phyloP scores from a whole-genome alignment of 108 stramenopile species.

The Licmophora abbreviata region DNA sequence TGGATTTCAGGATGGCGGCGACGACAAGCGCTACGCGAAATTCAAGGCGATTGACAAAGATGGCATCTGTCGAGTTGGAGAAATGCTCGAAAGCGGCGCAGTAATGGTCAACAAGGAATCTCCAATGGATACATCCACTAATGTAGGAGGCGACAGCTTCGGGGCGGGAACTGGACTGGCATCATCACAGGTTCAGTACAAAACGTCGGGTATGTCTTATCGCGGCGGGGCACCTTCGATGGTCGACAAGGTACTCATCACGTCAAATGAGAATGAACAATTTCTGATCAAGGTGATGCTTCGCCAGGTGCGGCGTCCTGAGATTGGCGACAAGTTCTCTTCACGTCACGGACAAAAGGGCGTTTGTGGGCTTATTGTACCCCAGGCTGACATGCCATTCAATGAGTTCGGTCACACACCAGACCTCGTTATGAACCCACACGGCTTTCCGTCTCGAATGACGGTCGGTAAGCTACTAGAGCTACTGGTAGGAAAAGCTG shows the following conservation, averaged over 20 bases:
- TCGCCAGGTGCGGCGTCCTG: slow-evolving; percentile 94
- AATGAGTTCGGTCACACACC: slow-evolving; percentile 95
- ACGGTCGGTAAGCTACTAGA: slow-evolving; percentile 99
- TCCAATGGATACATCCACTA: slow-evolving; percentile 55
- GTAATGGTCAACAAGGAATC: slow-evolving; percentile 97
- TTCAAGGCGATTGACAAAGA: slow-evolving; percentile 98
- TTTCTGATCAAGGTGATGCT: slow-evolving; percentile 97
- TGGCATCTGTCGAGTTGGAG: slow-evolving; percentile 93
- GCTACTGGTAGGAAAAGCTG: slow-evolving; percentile 96
- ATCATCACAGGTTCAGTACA: slow-evolving; percentile 51
- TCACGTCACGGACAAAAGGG: slow-evolving; percentile 99
- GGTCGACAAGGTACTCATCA: slow-evolving; percentile 93
- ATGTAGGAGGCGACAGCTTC: slow-evolving; percentile 42
- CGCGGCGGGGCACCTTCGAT: slow-evolving; percentile 92
- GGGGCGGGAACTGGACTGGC: slow-evolving; percentile 33
- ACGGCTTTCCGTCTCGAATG: slow-evolving; percentile 99
- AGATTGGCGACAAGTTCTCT: slow-evolving; percentile 91
- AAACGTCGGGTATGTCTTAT: slow-evolving; percentile 79
- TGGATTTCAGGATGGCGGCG: slow-evolving; percentile 73
- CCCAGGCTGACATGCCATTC: slow-evolving; percentile 99
- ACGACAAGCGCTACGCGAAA: slow-evolving; percentile 91
- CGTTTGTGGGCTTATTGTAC: slow-evolving; percentile 97
- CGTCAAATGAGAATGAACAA: slow-evolving; percentile 90
- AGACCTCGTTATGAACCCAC: slow-evolving; percentile 99
- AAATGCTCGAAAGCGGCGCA: slow-evolving; percentile 93